Base-by-base conservation (phyloP, 2,329 filamentous ascomycete genomes). In the Cordyceps tenuipes region DNA sequence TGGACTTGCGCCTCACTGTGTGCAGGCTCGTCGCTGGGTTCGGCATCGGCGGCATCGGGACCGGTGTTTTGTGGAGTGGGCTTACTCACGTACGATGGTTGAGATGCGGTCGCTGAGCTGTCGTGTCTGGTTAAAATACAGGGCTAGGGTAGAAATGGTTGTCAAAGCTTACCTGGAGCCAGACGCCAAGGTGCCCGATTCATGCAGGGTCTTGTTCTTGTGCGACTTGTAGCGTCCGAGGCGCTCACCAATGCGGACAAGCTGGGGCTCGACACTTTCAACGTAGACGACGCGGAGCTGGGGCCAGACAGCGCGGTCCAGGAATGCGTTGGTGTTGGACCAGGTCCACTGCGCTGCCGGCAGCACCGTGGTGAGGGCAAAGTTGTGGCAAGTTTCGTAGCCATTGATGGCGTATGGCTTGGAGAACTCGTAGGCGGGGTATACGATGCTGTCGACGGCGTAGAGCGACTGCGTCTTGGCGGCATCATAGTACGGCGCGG, bases 241-340 rank as follows among this genome's bases (percentile, higher is more conserved):
- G 50, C 92, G 86, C 75, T 97, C 89, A 13, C 90, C 90, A 68
- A 99, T 97, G 67, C 91, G 90, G 60, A 93, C 83, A 15, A 99
- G 81, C 73, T 99, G 95, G 15, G 95, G 95, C 75, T 97, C 92
- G 3, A 99, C 92, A 67, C 96, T 96, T 69, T 96, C 87, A 12
- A 87, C 83, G 69, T 97, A 97, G 5, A 97, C 76, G 15, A 89
- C 81, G 29, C 88, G 85, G 12, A 97, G 64, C 64, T 88, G 87
- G 2, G 93, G 93, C 87, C 90, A 94, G 17, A 97, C 77, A 2
- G 85, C 87, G 51, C 84, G 83, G 61, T 91, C 84, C 39, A 95
- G 75, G 68, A 97, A 93, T 13, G 81, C 75, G 61, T 85, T 83
- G 0, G 83, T 82, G 62, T 85, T 85, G 60, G 85, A 84, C 81